Conservation (phyloP, 1,284 basidiomycete genomes). For the Austroboletus niveus region DNA sequence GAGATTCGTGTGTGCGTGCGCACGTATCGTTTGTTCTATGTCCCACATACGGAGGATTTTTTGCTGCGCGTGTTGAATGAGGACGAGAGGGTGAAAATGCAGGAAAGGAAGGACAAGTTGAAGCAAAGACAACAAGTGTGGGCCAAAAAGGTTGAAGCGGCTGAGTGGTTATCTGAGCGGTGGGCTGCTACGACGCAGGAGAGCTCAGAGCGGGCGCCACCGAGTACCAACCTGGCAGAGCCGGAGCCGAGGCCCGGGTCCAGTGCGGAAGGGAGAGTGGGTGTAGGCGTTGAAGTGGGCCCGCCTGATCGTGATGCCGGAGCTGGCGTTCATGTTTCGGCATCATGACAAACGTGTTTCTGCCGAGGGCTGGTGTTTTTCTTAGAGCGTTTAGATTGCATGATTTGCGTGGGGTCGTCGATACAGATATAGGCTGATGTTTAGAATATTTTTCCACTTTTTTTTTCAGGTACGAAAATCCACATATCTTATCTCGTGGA, state of each 20-base stretch:
- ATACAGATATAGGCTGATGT: too few relatives aligned
- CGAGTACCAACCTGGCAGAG: neutral
- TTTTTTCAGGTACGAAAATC: too few relatives aligned
- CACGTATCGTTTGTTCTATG: constrained; percentile 85
- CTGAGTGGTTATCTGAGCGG: constrained; percentile 11
- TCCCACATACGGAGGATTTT: constrained; percentile 69
- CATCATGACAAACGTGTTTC: constrained; percentile 10
- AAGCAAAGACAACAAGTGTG: constrained; percentile 13
- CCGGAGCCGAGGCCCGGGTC: neutral
- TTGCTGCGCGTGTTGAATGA: constrained; percentile 37
- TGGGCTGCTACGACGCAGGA: neutral
- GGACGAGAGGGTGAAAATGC: constrained; percentile 5
- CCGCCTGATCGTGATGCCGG: neutral
- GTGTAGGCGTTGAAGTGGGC: neutral
- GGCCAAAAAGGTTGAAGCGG: constrained; percentile 16
- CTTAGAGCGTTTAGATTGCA: too few relatives aligned
- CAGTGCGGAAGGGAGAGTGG: neutral
- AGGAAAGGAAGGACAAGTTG: constrained; percentile 4
- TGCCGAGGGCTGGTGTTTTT: neutral
- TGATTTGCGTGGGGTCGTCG: too few relatives aligned
- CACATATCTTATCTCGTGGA: too few relatives aligned
- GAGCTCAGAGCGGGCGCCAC: neutral
- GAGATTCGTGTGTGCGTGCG: constrained; percentile 83
- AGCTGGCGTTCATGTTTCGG: neutral
- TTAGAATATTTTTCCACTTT: too few relatives aligned